These are phyloP conservation scores for Pisolithus microcarpus DNA, from an alignment of 768 basidiomycete genomes.

Conservation along the genomic window DNA sequence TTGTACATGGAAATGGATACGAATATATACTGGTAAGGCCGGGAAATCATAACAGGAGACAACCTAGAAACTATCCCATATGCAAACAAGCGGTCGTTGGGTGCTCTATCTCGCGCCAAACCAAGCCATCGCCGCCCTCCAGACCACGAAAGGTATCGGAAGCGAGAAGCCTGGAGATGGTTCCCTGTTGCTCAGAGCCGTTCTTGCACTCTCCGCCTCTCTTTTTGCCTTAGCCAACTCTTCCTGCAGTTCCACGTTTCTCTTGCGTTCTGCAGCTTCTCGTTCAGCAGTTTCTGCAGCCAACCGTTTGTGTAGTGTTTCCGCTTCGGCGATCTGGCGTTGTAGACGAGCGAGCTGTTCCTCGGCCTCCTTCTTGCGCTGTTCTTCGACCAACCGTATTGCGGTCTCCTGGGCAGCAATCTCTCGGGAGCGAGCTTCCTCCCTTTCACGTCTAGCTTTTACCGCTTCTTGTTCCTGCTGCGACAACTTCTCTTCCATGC, in stretches of 20 bases:
- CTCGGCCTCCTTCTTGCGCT: constrained; percentile 22
- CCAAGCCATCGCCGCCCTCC: constrained; percentile 29
- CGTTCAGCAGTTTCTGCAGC: constrained; percentile 23
- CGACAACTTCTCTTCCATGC: constrained; percentile 16
- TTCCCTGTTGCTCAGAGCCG: constrained; percentile 23
- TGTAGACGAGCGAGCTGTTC: constrained; percentile 21
- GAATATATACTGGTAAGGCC: too few relatives aligned
- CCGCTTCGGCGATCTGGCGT: constrained; percentile 21
- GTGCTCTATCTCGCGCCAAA: constrained; percentile 19
- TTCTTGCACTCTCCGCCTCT: constrained; percentile 18
- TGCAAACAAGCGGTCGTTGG: background rate
- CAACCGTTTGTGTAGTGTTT: constrained; percentile 20
- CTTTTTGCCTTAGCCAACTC: constrained; percentile 24
- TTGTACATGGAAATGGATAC: too few relatives aligned
- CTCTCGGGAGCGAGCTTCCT: constrained; percentile 19
- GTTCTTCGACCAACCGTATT: constrained; percentile 23
- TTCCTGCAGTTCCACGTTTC: constrained; percentile 22
- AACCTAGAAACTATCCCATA: too few relatives aligned
- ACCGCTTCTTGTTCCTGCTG: constrained; percentile 17
- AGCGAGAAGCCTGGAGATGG: constrained; percentile 22
- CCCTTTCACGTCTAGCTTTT: constrained; percentile 24
- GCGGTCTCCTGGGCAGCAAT: constrained; percentile 26
- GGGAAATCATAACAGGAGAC: too few relatives aligned
- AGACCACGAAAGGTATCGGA: constrained; percentile 29
- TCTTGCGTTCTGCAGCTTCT: constrained; percentile 22